A percentile compares a stretch with the other conserved stretches of the same genome.
Conservation (phyloP, 441 rosid species). For the Erysimum pusillum region DNA sequence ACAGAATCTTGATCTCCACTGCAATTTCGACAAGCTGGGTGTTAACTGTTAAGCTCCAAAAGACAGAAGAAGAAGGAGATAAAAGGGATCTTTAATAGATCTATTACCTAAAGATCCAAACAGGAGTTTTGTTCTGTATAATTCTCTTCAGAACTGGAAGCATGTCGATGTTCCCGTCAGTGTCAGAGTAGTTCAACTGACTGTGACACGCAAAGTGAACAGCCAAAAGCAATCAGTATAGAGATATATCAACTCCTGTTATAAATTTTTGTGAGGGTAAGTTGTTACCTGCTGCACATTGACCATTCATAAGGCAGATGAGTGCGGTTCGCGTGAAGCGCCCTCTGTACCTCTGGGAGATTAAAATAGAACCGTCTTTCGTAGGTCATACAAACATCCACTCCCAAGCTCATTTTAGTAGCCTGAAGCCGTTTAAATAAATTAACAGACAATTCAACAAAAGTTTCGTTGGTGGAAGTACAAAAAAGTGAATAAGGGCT, state of each 20-base stretch:
- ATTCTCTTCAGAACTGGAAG: slow-evolving; percentile 79
- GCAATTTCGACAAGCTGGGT: slow-evolving; percentile 7
- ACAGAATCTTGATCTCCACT: slow-evolving; percentile 93
- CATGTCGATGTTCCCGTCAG: slow-evolving; percentile 68
- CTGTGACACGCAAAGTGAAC: slow-evolving; percentile 48
- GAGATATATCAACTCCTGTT: background rate
- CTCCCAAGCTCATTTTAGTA: slow-evolving; percentile 75
- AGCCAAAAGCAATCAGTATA: background rate
- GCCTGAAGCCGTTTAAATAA: slow-evolving; percentile 23
- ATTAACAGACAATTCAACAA: background rate
- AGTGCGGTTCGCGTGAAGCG: slow-evolving; percentile 87
- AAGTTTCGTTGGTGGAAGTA: background rate
- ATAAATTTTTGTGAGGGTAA: background rate
- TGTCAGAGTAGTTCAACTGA: slow-evolving; percentile 57
- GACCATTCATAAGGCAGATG: slow-evolving; percentile 69
- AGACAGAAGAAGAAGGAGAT: background rate
- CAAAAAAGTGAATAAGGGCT: background rate
- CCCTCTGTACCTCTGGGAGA: slow-evolving; percentile 85
- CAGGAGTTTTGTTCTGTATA: slow-evolving; percentile 62
- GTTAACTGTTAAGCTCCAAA: background rate
- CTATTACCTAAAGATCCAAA: slow-evolving; percentile 86
- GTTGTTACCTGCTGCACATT: slow-evolving; percentile 69
- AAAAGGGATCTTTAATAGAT: background rate
- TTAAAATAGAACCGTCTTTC: slow-evolving; percentile 80
- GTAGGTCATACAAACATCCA: slow-evolving; percentile 79